Conservation (phyloP, 352 stramenopile species). For the Globisporangium acanthophoron region DNA sequence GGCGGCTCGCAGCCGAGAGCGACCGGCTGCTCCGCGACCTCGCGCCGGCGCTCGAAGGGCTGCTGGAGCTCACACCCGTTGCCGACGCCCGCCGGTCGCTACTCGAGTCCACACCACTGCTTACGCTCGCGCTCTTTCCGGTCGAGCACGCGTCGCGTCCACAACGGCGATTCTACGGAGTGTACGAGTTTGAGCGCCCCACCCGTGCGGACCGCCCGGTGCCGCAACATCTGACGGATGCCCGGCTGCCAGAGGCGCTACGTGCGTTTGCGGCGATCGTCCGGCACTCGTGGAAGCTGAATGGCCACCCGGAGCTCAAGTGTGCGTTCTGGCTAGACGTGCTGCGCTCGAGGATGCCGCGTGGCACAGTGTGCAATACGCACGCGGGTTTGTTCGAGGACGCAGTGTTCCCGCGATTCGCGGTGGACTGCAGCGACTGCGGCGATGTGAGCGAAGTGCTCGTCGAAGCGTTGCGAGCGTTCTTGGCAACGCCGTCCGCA, state of each 20-base stretch:
- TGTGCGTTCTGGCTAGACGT: slow-evolving; percentile 7
- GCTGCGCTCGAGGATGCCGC: neutral
- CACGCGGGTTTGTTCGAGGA: neutral
- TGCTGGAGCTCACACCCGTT: neutral
- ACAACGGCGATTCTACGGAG: too few relatives aligned
- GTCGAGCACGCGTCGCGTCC: too few relatives aligned
- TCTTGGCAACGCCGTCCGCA: too few relatives aligned
- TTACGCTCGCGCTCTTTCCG: neutral
- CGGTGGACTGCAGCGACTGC: neutral
- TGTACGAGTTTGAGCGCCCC: too few relatives aligned
- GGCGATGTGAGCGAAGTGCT: too few relatives aligned
- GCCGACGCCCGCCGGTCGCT: too few relatives aligned
- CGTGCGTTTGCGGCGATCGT: neutral
- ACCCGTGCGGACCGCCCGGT: too few relatives aligned
- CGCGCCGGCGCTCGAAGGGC: neutral
- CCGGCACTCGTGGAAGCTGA: neutral
- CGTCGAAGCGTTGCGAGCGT: too few relatives aligned
- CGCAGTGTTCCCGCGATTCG: neutral
- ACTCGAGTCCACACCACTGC: neutral
- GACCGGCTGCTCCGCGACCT: neutral
- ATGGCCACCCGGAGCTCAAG: slow-evolving; percentile 5
- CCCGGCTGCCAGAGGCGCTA: neutral
- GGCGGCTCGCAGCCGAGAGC: neutral
- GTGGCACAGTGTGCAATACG: neutral
- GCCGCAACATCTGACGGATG: neutral